These are phyloP conservation scores for Wickerhamomyces tratensis DNA, from an alignment of 805 yeast genomes.

Conservation along the genomic window DNA sequence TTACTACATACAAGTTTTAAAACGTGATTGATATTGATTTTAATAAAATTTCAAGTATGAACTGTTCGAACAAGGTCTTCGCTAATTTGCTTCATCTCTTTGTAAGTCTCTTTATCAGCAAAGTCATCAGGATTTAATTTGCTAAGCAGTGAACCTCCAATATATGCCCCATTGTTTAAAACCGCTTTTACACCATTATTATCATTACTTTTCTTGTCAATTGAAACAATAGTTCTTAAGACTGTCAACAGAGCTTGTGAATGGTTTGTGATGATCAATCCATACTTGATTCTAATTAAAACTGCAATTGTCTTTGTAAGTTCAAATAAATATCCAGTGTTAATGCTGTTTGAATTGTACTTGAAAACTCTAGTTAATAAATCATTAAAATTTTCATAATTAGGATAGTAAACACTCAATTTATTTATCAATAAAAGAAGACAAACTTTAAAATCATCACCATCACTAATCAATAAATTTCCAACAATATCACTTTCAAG, in stretches of 20 bases:
- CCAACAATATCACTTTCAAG: slow-evolving; percentile 3
- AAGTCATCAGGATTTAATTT: no score
- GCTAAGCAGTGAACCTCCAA: slow-evolving; percentile 8
- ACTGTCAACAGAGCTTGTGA: slow-evolving; percentile 4
- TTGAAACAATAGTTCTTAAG: slow-evolving; percentile 4
- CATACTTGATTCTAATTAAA: slow-evolving; percentile 9
- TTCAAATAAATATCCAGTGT: slow-evolving; percentile 14
- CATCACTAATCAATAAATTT: slow-evolving; percentile 2
- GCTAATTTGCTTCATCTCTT: no score
- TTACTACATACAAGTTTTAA: no score
- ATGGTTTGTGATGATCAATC: slow-evolving; percentile 4
- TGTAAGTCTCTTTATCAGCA: no score
- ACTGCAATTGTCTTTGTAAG: slow-evolving; percentile 18
- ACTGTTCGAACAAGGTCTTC: no score
- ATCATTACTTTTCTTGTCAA: not conserved
- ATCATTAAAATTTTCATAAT: not conserved
- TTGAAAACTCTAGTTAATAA: slow-evolving; percentile 7
- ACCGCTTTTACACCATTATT: slow-evolving; percentile 3
- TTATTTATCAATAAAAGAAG: slow-evolving; percentile 12
- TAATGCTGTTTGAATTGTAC: slow-evolving; percentile 5
- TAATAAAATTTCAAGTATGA: no score
- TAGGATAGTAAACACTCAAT: slow-evolving; percentile 9
- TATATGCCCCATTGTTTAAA: slow-evolving; percentile 13
- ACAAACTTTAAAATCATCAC: slow-evolving; percentile 7
- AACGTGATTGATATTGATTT: no score